Conservation (phyloP, 2,329 filamentous ascomycete species). For the Aspergillus melleus region DNA sequence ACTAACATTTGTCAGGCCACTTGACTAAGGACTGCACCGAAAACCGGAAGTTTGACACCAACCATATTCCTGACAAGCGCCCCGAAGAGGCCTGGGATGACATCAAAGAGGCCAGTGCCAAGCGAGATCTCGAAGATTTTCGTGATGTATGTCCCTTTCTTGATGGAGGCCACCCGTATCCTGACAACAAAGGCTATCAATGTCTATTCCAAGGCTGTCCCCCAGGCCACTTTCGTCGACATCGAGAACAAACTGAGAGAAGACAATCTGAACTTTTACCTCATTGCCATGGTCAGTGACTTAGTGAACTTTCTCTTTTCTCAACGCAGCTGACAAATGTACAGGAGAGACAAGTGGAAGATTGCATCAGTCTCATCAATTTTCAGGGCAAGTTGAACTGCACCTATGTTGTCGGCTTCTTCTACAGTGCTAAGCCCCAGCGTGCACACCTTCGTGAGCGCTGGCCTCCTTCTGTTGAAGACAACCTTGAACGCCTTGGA, state of each 20-base stretch:
- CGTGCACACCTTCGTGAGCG: conserved; percentile 47
- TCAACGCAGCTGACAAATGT: conserved; percentile 8
- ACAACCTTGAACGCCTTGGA: conserved; percentile 53
- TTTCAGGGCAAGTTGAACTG: conserved; percentile 54
- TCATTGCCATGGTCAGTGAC: conserved; percentile 51
- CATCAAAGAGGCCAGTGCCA: conserved; percentile 50
- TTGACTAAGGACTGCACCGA: conserved; percentile 46
- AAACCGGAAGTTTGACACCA: conserved; percentile 46
- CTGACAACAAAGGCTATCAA: conserved; percentile 42
- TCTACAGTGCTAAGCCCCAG: conserved; percentile 47
- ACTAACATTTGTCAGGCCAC: conserved; percentile 39
- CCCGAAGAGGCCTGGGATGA: conserved; percentile 52
- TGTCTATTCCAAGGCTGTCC: conserved; percentile 52
- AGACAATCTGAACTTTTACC: conserved; percentile 48
- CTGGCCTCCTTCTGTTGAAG: conserved; percentile 52
- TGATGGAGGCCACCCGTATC: not conserved
- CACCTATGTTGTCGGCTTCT: conserved; percentile 53
- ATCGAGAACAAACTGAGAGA: conserved; percentile 54
- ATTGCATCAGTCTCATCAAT: conserved; percentile 52
- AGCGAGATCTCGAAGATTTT: conserved; percentile 53
- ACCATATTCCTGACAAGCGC: conserved; percentile 47
- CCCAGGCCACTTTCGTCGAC: conserved; percentile 46
- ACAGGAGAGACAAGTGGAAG: conserved; percentile 43
- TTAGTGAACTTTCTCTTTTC: not conserved
- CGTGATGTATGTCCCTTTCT: conserved; percentile 36